A percentile compares a stretch with the other conserved stretches of the same genome.
Evolutionary conservation across 163 green algal species (phyloP).

Genomic region (Chloroidium sp.): DNA sequence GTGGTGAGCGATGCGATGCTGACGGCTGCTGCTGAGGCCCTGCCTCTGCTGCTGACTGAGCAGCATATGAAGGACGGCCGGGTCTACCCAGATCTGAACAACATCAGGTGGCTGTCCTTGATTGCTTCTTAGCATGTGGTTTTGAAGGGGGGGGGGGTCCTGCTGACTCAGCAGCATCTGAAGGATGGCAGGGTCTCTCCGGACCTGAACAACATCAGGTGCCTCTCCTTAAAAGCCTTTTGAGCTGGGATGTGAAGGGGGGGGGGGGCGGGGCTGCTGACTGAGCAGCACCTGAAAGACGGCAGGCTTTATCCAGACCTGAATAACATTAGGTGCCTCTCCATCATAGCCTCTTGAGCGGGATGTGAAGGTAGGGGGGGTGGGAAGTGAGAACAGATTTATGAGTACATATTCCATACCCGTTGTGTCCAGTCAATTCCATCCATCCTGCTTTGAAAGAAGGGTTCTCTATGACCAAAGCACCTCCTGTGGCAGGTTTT

Average conservation of each 20-base stretch:
- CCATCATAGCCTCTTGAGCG: not conserved
- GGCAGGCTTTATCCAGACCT: too few relatives aligned
- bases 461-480: too few relatives aligned
- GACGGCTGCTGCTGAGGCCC: constrained; percentile 49
- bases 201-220: too few relatives aligned
- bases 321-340: too few relatives aligned
- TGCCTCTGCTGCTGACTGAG: constrained; percentile 22
- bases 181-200: too few relatives aligned
- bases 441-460: too few relatives aligned
- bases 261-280: not conserved
- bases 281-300: too few relatives aligned
- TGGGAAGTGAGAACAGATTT: not conserved
- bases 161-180: too few relatives aligned
- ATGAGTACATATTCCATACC: too few relatives aligned
- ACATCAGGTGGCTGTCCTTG: constrained; percentile 24
- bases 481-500: too few relatives aligned
- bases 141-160: not conserved
- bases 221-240: not conserved
- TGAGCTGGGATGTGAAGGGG: not conserved
- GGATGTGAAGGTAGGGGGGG: not conserved
- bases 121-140: not conserved
- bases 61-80: constrained; percentile 29
- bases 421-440: too few relatives aligned
- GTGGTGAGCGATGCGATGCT: constrained; percentile 68
- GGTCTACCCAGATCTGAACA: constrained; percentile 42